Conservation (phyloP, 2,329 filamentous ascomycete species). For the Aspergillus persii region DNA sequence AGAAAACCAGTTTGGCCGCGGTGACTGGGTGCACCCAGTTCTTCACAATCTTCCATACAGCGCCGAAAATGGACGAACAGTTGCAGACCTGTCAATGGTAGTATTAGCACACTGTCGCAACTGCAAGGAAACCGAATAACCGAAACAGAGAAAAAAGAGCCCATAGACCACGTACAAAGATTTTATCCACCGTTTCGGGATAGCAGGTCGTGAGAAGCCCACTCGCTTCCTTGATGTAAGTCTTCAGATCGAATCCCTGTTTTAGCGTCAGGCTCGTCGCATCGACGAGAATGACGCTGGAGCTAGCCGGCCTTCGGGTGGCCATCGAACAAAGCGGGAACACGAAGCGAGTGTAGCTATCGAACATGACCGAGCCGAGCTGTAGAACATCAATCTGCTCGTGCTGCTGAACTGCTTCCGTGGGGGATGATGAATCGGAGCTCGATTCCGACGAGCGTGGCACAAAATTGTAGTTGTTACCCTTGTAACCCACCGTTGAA, state of each 20-base stretch:
- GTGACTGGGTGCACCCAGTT: slow-evolving; percentile 25
- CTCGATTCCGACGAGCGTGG: not conserved
- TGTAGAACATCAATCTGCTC: slow-evolving; percentile 19
- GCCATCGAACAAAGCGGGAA: slow-evolving; percentile 24
- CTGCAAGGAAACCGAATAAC: not conserved
- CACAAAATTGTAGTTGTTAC: not conserved
- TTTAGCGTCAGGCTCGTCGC: slow-evolving; percentile 16
- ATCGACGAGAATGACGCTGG: slow-evolving; percentile 22
- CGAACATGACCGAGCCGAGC: slow-evolving; percentile 17
- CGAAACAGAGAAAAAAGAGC: not conserved
- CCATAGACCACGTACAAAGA: slow-evolving; percentile 15
- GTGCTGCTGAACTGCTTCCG: not conserved
- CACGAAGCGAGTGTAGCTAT: slow-evolving; percentile 20
- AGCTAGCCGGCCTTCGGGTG: slow-evolving; percentile 15
- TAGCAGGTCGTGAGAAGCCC: slow-evolving; percentile 27
- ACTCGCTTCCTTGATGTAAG: slow-evolving; percentile 22
- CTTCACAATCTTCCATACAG: slow-evolving; percentile 24
- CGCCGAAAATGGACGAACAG: slow-evolving; percentile 21
- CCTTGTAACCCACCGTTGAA: not conserved
- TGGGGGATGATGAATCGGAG: not conserved
- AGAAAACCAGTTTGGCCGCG: slow-evolving; percentile 23
- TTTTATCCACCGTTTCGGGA: slow-evolving; percentile 24
- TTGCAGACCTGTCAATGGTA: slow-evolving; percentile 22
- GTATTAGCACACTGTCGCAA: not conserved
- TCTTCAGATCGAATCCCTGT: slow-evolving; percentile 22